Percentiles rank a stretch among this genome's conserved stretches.
phyloP scores from a whole-genome alignment of 2,329 filamentous ascomycete genomes.

The Xylariaceae sp. region DNA sequence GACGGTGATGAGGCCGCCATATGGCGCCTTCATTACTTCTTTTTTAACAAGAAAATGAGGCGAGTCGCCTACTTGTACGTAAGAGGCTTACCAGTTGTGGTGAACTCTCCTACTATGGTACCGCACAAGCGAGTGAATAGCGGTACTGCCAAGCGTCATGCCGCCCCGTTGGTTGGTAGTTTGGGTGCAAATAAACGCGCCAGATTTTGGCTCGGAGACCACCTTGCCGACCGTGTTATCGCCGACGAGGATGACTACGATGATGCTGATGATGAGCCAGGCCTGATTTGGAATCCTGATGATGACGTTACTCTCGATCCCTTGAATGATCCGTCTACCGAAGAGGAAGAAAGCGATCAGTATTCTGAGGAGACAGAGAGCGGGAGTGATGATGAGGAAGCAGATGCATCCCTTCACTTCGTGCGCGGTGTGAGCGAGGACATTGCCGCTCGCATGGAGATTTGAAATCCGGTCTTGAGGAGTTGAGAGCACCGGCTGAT shows the following conservation, averaged over 20 bases:
- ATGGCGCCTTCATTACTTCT: slow-evolving; percentile 95
- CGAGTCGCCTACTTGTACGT: slow-evolving; percentile 92
- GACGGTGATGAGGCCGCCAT: slow-evolving; percentile 89
- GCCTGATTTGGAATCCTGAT: slow-evolving; percentile 51
- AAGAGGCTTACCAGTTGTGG: slow-evolving; percentile 74
- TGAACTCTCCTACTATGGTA: slow-evolving; percentile 35
- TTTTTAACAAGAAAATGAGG: slow-evolving; percentile 91
- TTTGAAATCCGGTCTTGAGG: slow-evolving; percentile 37
- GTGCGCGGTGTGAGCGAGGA: slow-evolving; percentile 60
- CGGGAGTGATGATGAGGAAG: slow-evolving; percentile 40
- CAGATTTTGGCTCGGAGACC: slow-evolving; percentile 80
- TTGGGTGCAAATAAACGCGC: slow-evolving; percentile 72
- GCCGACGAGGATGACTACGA: slow-evolving; percentile 47
- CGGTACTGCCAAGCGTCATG: slow-evolving; percentile 31
- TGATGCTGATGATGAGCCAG: slow-evolving; percentile 40
- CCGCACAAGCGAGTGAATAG: slow-evolving; percentile 31
- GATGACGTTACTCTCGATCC: slow-evolving; percentile 55
- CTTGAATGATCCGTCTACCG: slow-evolving; percentile 49
- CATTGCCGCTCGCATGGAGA: slow-evolving; percentile 59
- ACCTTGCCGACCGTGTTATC: slow-evolving; percentile 46
- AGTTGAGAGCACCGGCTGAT: neutral
- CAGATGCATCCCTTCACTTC: slow-evolving; percentile 39
- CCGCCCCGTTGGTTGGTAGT: slow-evolving; percentile 28
- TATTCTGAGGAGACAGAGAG: slow-evolving; percentile 37
- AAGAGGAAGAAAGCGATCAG: slow-evolving; percentile 46